These are phyloP conservation scores for Gomphus bonarii DNA, from an alignment of 1,284 basidiomycete genomes.

Conservation along the genomic window DNA sequence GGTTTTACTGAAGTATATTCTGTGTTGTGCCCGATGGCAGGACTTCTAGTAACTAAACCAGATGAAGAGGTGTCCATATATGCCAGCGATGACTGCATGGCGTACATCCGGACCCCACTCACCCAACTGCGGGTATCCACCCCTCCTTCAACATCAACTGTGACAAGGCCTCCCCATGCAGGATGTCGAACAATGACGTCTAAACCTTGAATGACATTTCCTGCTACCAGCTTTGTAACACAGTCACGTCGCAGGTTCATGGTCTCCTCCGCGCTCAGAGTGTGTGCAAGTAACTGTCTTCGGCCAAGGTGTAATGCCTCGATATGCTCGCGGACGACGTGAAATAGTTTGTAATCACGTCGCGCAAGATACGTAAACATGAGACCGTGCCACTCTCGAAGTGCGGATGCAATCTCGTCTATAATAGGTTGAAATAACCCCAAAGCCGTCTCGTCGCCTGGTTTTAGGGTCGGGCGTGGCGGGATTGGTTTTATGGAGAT, in stretches of 20 bases:
- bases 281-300: conserved; percentile 82
- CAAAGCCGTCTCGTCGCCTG: conserved; percentile 82
- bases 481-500: conserved; percentile 62
- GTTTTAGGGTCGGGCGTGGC: conserved; percentile 86
- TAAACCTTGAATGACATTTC: conserved; percentile 85
- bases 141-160: conserved; percentile 74
- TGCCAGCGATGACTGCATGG: conserved; percentile 75
- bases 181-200: conserved; percentile 96
- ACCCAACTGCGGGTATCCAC: conserved; percentile 70
- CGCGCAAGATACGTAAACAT: conserved; percentile 86
- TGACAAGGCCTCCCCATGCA: conserved; percentile 79
- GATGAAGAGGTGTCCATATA: conserved; percentile 55
- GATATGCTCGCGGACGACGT: conserved; percentile 80
- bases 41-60: conserved; percentile 21
- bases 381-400: conserved; percentile 90
- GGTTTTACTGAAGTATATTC: conserved; percentile 25
- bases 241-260: conserved; percentile 76
- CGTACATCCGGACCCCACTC: conserved; percentile 81
- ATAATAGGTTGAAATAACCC: conserved; percentile 82
- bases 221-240: conserved; percentile 79
- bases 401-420: conserved; percentile 93
- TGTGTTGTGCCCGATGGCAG: conserved; percentile 12
- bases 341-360: conserved; percentile 86
- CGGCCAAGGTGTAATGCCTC: conserved; percentile 86
- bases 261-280: conserved; percentile 83